Evolutionary conservation across 805 yeast species (phyloP), one percentile per base, ranked within the genome.

Genomic region (Priceomyces medius): DNA sequence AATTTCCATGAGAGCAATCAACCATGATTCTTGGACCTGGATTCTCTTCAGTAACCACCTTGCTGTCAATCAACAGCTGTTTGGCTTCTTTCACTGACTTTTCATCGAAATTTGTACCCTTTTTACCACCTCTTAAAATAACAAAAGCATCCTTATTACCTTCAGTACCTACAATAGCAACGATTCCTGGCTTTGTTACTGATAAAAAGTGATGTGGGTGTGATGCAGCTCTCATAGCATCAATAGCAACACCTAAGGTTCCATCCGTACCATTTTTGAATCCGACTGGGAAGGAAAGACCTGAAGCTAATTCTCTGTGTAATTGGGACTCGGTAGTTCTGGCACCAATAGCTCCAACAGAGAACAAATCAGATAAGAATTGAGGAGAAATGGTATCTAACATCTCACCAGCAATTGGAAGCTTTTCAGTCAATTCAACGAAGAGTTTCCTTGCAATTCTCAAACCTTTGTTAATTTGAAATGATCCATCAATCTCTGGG

Each of bases 181-280:
- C 96, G 45, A 89, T 79, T 59, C 99, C 99, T 13, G 95, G 95
- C 64, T 91, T 91, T 9, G 97, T 93, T 45, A 93, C 98, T 14
- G 91, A 83, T 59, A 91, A 70, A 76, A 91, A 93, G 65, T 91
- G 97, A 62, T 91, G 99, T 7, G 95, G 88, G 63, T 86, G 88
- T 20, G 90, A 73, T 32, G 98, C 95, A 36, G 98, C 91, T 58
- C 88, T 77, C 60, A 88, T 78, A 20, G 99, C 99, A 60, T 91
- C 99, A 48, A 91, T 76, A 26, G 97, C 96, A 48, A 91, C 97
- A 53, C 88, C 95, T 38, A 93, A 67, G 34, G 90, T 81, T 59
- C 99, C 99, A 64, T 93, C 98, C 31, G 99, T 91, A 59, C 98
- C 98, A 61, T 91, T 91, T 64, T 91, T 91, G 83, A 91, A 91